These are phyloP conservation scores for Phytophthora sp. DNA, from an alignment of 352 stramenopile species.

Conservation along the genomic window DNA sequence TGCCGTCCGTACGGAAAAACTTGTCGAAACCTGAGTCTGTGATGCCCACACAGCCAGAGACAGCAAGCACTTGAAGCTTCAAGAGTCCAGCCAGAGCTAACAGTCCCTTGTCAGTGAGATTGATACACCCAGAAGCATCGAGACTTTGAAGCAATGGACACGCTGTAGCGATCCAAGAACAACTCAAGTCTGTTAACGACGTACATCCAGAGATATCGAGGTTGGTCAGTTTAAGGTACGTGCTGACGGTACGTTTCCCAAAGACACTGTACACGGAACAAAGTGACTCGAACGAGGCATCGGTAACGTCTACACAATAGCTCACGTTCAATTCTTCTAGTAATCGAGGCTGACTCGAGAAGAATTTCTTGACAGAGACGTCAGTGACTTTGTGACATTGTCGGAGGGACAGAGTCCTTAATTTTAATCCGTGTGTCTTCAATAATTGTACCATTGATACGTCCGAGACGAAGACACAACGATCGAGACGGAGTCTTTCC, in stretches of 20 bases:
- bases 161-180: conserved; percentile 63
- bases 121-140: conserved; percentile 46
- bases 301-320: conserved; percentile 53
- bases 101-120: conserved; percentile 67
- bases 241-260: conserved; percentile 47
- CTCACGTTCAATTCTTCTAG: conserved; percentile 71
- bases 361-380: conserved; percentile 52
- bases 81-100: conserved; percentile 53
- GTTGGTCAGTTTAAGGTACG: conserved; percentile 48
- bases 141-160: conserved; percentile 63
- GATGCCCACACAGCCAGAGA: conserved; percentile 55
- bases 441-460: conserved; percentile 44
- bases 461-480: conserved; percentile 53
- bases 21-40: conserved; percentile 50
- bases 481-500: conserved; percentile 51
- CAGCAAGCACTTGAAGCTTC: conserved; percentile 58
- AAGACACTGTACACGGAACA: conserved; percentile 59
- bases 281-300: conserved; percentile 64
- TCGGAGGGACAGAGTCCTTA: conserved; percentile 56
- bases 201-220: conserved; percentile 67
- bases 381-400: conserved; percentile 47
- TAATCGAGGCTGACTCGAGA: conserved; percentile 46
- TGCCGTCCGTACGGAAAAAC: conserved; percentile 51
- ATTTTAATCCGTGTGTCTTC: conserved; percentile 31
- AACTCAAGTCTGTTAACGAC: conserved; percentile 58